These are phyloP conservation scores for Blastomyces percursus DNA, from an alignment of 2,329 filamentous ascomycete species.

Conservation along the genomic window DNA sequence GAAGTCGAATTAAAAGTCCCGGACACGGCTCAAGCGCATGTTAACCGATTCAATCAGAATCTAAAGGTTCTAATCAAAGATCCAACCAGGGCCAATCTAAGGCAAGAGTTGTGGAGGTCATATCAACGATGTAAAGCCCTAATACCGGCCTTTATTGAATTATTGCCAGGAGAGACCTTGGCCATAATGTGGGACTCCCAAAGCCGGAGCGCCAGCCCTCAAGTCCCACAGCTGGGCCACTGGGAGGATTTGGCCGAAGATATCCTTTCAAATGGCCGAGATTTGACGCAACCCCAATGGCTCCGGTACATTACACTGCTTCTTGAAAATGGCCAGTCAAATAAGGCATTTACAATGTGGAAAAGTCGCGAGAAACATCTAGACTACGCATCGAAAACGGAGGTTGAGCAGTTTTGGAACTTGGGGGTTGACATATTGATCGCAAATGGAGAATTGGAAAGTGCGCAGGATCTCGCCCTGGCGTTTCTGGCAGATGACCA, in stretches of 20 bases:
- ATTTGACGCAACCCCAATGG: conserved; percentile 48
- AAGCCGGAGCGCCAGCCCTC: conserved; percentile 32
- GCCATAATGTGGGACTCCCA: conserved; percentile 55
- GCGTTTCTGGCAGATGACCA: conserved; percentile 29
- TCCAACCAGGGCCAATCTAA: conserved; percentile 20
- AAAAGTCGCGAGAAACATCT: conserved; percentile 46
- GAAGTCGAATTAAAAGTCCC: conserved; percentile 27
- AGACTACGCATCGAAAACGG: conserved; percentile 31
- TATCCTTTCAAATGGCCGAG: conserved; percentile 49
- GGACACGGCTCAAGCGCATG: conserved; percentile 28
- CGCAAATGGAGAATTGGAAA: conserved; percentile 35
- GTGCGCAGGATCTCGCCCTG: conserved; percentile 40
- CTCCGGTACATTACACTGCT: conserved; percentile 59
- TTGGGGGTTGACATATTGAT: conserved; percentile 43
- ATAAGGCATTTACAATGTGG: conserved; percentile 54
- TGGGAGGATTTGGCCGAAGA: conserved; percentile 54
- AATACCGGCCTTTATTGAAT: conserved; percentile 39
- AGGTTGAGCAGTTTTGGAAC: conserved; percentile 35
- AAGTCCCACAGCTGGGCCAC: conserved; percentile 46
- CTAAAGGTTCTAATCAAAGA: conserved; percentile 24
- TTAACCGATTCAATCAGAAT: conserved; percentile 31
- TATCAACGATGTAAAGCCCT: conserved; percentile 41
- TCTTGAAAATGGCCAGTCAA: conserved; percentile 50
- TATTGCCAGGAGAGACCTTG: conserved; percentile 52
- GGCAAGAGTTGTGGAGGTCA: conserved; percentile 38